Evolutionary conservation across 352 stramenopile species (phyloP).

Genomic region (Blastocystis sp.): DNA sequence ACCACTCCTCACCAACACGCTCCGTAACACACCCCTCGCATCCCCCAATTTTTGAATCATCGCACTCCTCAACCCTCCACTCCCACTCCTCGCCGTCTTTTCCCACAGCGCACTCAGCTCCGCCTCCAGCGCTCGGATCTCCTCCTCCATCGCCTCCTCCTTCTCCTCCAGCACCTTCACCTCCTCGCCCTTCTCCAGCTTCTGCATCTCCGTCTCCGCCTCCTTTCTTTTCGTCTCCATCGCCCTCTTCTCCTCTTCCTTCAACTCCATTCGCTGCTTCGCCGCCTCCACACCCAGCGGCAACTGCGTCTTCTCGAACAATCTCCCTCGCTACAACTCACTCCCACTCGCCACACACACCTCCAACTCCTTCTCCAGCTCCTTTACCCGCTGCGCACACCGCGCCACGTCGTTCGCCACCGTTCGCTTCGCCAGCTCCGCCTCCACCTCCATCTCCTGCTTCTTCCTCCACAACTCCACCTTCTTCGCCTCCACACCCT

Average conservation of each 20-base stretch:
- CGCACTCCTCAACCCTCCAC: conserved; percentile 75
- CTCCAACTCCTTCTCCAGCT: neutral
- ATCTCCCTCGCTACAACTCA: conserved; percentile 76
- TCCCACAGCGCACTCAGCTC: conserved; percentile 74
- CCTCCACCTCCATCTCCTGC: conserved; percentile 75
- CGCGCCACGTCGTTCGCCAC: conserved; percentile 72
- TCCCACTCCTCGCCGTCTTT: conserved; percentile 71
- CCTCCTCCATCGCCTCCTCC: conserved; percentile 71
- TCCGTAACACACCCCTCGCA: neutral
- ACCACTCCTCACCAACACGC: neutral
- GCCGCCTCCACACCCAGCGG: conserved; percentile 72
- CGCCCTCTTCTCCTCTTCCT: conserved; percentile 71
- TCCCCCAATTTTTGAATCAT: conserved; percentile 40
- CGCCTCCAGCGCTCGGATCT: conserved; percentile 74
- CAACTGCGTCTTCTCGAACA: conserved; percentile 80
- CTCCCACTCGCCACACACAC: neutral
- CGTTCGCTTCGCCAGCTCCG: conserved; percentile 79
- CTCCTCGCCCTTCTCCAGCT: conserved; percentile 71
- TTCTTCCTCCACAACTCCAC: neutral
- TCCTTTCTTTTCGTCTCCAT: conserved; percentile 75
- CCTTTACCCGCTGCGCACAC: conserved; percentile 78
- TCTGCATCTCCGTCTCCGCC: conserved; percentile 72
- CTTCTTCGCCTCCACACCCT: neutral
- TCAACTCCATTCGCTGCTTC: conserved; percentile 72
- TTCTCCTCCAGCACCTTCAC: conserved; percentile 74